Evolutionary conservation across 129 eudicot species (phyloP), one percentile per base, ranked within the genome.

Genomic region (Kitagawia praeruptora): DNA sequence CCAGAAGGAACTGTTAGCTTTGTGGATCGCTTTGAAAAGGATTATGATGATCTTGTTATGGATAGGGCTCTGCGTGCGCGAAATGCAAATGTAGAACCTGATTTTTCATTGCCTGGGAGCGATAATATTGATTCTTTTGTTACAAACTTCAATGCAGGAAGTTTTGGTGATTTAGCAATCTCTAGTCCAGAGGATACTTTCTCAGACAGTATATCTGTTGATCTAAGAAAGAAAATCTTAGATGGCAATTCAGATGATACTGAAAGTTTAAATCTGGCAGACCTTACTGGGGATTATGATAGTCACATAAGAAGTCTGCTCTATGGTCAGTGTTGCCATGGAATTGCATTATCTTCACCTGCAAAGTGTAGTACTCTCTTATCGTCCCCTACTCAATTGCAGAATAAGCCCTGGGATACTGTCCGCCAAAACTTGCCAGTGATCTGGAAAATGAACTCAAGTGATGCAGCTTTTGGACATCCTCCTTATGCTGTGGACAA

Each of bases 251-350:
- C 71, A 16, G 91, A 86, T 76, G 89, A 89, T 21, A 81, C 79
- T 2, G 99, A 92, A 74, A 53, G 83, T 4, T 73, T 80, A 78
- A 87, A 92, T 54, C 84, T 87, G 81, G 87, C 93, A 7, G 96
- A 96, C 81, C 98, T 96, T 63, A 84, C 80, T n/a, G 99, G 99
- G 74, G 99, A 96, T 74, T 91, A 90, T 76, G 95, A 96, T 51
- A 82, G 94, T 67, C 98, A 92, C 47, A 79, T 96, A 45, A 84
- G 96, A 83, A 96, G 86, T 80, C 81, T 92, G 77, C 77, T 87
- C 12, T 85, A 89, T 75, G 97, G 92, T 80, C 95, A 88, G 80
- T 80, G 89, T 40, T 85, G 89, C 81, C 86, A 89, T 80, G 91
- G 91, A 27, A 81, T 78, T 74, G 76, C 83, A 27, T 75, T 83